Conservation (phyloP, 2,329 filamentous ascomycete genomes). For the Talaromyces piceae region DNA sequence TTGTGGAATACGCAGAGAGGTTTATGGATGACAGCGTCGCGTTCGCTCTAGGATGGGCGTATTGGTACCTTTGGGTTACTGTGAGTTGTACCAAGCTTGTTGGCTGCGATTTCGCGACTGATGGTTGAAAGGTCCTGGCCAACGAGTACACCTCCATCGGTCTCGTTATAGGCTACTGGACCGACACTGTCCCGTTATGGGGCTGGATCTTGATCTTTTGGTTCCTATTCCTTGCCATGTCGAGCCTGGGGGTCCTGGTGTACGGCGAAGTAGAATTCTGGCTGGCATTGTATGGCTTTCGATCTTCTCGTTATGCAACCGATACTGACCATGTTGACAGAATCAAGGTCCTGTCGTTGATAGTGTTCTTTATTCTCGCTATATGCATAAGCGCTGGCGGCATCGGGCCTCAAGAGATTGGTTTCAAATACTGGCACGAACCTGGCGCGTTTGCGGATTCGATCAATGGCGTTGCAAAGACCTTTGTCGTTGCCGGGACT, state of each 20-base stretch:
- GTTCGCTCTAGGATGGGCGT: slow-evolving; percentile 64
- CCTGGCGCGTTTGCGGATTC: slow-evolving; percentile 27
- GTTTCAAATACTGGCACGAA: slow-evolving; percentile 32
- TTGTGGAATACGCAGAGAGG: slow-evolving; percentile 62
- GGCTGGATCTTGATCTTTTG: slow-evolving; percentile 43
- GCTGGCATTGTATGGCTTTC: slow-evolving; percentile 25
- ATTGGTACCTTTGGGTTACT: slow-evolving; percentile 47
- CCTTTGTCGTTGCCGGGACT: slow-evolving; percentile 28
- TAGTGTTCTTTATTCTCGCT: slow-evolving; percentile 27
- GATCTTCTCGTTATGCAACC: not conserved
- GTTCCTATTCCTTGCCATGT: slow-evolving; percentile 36
- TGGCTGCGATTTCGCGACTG: not conserved
- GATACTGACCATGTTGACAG: slow-evolving; percentile 12
- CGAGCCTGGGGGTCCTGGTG: slow-evolving; percentile 36
- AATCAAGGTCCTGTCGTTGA: slow-evolving; percentile 26
- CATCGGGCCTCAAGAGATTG: slow-evolving; percentile 23
- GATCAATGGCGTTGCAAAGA: slow-evolving; percentile 29
- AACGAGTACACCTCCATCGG: slow-evolving; percentile 43
- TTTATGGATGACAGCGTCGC: slow-evolving; percentile 65
- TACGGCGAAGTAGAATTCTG: slow-evolving; percentile 50
- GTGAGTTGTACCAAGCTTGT: slow-evolving; percentile 13
- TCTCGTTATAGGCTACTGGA: slow-evolving; percentile 40
- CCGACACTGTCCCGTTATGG: slow-evolving; percentile 37
- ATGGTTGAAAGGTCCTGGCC: slow-evolving; percentile 21
- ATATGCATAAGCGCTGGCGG: slow-evolving; percentile 28